phyloP scores from a whole-genome alignment of 331 rosid genomes.

The Dryas integrifolia region DNA sequence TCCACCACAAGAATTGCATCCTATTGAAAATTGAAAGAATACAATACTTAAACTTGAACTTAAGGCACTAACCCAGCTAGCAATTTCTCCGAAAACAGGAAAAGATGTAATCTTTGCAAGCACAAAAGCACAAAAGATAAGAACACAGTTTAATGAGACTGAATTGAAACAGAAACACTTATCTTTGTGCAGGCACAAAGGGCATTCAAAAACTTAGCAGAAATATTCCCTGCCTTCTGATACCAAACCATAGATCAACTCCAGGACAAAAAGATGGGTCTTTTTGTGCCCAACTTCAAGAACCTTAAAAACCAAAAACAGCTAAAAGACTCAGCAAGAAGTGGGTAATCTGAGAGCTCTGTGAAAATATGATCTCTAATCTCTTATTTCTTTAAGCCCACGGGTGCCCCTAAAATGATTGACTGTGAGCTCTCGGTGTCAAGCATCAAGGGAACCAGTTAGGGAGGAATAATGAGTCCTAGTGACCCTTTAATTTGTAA shows the following conservation, averaged over 20 bases:
- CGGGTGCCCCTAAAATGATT: slow-evolving; percentile 44
- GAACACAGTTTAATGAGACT: slow-evolving; percentile 16
- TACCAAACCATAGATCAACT: slow-evolving; percentile 31
- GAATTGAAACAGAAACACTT: background rate
- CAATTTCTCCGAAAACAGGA: slow-evolving; percentile 9
- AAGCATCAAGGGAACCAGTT: slow-evolving; percentile 72
- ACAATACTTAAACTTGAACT: background rate
- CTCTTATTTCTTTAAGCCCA: slow-evolving; percentile 27
- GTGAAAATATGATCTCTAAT: slow-evolving; percentile 40
- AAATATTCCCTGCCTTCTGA: too few relatives aligned
- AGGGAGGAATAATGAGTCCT: slow-evolving; percentile 44
- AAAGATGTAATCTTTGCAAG: slow-evolving; percentile 18
- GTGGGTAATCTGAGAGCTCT: slow-evolving; percentile 26
- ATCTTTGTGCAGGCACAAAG: slow-evolving; percentile 13
- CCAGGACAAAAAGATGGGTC: slow-evolving; percentile 20
- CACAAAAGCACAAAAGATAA: slow-evolving; percentile 20
- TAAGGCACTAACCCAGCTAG: slow-evolving; percentile 11
- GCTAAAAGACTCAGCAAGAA: slow-evolving; percentile 34
- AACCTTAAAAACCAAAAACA: slow-evolving; percentile 24
- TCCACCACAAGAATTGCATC: slow-evolving; percentile 24
- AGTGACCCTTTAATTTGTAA: slow-evolving; percentile 42
- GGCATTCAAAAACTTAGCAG: slow-evolving; percentile 29
- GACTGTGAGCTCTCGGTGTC: slow-evolving; percentile 54
- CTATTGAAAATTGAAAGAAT: background rate
- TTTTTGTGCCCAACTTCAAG: slow-evolving; percentile 8